Evolutionary conservation across 2,329 filamentous ascomycete genomes (phyloP), one percentile per base, ranked within the genome.

Genomic region (Cladosporium velox): DNA sequence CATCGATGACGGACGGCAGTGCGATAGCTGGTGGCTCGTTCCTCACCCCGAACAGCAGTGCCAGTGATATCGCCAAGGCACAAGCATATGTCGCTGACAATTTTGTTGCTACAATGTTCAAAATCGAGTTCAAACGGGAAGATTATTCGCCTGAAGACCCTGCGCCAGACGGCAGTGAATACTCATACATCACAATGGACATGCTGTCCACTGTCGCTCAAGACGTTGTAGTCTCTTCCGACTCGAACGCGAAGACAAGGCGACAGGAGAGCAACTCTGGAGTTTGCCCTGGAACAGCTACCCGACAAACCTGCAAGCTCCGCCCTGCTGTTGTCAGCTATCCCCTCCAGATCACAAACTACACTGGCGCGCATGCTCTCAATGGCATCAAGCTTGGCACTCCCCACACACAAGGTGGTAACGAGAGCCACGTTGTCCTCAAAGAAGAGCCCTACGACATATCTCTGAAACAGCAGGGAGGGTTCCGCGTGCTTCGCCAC

Each of bases 261-360:
- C 24, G 24, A 24, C 24, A 24, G 24, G 24, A 24, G 24, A 24
- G 24, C 24, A 24, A 24, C 24, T 24, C 24, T 24, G 24, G 24
- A 24, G 24, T 28, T 6, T 52, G 64, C 21, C 44, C n/a, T 30
- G 71, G 70, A 14, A 67, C 28, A 4, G 15, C 60, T 1, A 67
- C 65, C 35, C 60, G 24, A 14, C 71, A 71, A 49, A 69, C 41
- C 6, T 73, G 72, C 44, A 60, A 62, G 2, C 66, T 73, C 1
- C 64, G 70, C 8, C 71, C 72, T 3, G 72, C 72, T 0, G 62
- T 70, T n/a, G 60, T 72, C 59, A 66, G 66, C 38, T 73, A 73
- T 34, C 68, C 71, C 1, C 65, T 70, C 18, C 65, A 60, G 61
- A 66, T 71, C 18, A 58, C 67, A 18, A 57, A 59, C 14, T 69